These are phyloP conservation scores for Coemansia sp. DNA, from an alignment of 192 early-diverging fungal species.

Conservation along the genomic window DNA sequence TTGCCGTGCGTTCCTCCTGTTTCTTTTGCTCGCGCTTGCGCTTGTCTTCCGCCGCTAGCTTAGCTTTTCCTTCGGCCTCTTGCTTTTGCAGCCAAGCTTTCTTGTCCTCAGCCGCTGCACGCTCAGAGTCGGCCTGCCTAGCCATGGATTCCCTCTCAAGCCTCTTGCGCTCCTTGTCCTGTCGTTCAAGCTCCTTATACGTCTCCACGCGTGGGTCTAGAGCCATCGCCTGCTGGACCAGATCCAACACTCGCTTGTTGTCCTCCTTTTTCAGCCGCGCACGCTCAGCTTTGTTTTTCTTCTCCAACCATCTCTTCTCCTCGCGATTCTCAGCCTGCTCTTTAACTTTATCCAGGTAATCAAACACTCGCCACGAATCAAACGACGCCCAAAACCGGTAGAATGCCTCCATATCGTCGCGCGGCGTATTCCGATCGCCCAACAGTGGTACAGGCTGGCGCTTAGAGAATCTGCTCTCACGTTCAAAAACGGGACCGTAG, in stretches of 20 bases:
- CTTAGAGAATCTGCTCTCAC: slow-evolving; percentile 70
- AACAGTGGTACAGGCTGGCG: slow-evolving; percentile 57
- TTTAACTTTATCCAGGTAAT: slow-evolving; percentile 78
- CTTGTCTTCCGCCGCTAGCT: slow-evolving; percentile 38
- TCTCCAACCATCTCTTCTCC: slow-evolving; percentile 73
- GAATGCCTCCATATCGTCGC: slow-evolving; percentile 70
- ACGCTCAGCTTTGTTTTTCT: slow-evolving; percentile 74
- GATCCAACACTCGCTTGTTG: slow-evolving; percentile 63
- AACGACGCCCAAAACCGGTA: slow-evolving; percentile 73
- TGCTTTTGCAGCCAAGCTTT: slow-evolving; percentile 31
- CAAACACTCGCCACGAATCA: slow-evolving; percentile 83
- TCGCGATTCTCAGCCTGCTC: slow-evolving; percentile 73
- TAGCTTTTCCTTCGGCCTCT: neutral
- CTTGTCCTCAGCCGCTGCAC: slow-evolving; percentile 22
- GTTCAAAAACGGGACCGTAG: slow-evolving; percentile 64
- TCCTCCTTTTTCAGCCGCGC: slow-evolving; percentile 81
- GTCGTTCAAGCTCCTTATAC: slow-evolving; percentile 70
- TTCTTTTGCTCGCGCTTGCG: slow-evolving; percentile 37
- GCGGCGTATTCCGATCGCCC: slow-evolving; percentile 59
- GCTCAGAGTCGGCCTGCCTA: slow-evolving; percentile 28
- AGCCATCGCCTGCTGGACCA: slow-evolving; percentile 67
- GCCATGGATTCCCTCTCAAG: slow-evolving; percentile 32
- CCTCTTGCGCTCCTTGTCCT: slow-evolving; percentile 45
- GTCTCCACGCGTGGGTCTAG: slow-evolving; percentile 73
- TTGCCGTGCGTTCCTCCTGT: slow-evolving; percentile 32